Evolutionary conservation across 805 yeast genomes (phyloP).

Genomic region (Scheffersomyces coipomensis): DNA sequence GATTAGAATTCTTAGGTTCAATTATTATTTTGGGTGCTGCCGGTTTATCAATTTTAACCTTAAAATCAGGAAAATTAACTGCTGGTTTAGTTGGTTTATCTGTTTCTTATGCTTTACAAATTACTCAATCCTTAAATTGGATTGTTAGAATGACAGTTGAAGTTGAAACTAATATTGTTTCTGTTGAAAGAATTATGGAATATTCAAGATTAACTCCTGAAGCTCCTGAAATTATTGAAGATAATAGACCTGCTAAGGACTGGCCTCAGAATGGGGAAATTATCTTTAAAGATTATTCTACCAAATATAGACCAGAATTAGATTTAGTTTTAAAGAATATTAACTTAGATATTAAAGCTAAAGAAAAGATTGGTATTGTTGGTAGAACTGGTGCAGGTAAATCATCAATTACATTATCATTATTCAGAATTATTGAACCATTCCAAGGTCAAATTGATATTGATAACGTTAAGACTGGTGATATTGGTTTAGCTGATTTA

Average conservation of each 20-base stretch:
- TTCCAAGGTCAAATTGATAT: conserved; percentile 34
- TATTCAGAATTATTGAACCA: conserved; percentile 43
- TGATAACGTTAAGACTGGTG: conserved; percentile 31
- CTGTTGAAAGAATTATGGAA: conserved; percentile 92
- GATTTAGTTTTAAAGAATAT: conserved; percentile 42
- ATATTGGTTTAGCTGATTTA: conserved; percentile 42
- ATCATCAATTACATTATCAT: conserved; percentile 42
- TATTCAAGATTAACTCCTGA: conserved; percentile 79
- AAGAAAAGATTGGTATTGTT: conserved; percentile 44
- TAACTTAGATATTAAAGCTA: conserved; percentile 32
- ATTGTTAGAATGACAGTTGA: conserved; percentile 98
- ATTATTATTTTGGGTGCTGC: conserved; percentile 85
- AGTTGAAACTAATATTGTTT: conserved; percentile 94
- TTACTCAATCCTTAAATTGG: conserved; percentile 94
- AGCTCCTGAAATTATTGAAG: conserved; percentile 71
- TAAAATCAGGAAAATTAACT: conserved; percentile 65
- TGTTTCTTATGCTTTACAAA: conserved; percentile 87
- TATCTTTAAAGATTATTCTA: conserved; percentile 35
- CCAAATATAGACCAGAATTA: conserved; percentile 44
- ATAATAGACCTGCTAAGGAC: conserved; percentile 52
- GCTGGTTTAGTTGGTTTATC: conserved; percentile 95
- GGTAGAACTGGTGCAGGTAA: conserved; percentile 49
- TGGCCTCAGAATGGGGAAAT: conserved; percentile 43
- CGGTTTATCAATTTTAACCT: conserved; percentile 69
- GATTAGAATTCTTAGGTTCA: conserved; percentile 90